Evolutionary conservation across 495 filamentous ascomycete species (phyloP).

Genomic region (Chaetomidium leptoderma): DNA sequence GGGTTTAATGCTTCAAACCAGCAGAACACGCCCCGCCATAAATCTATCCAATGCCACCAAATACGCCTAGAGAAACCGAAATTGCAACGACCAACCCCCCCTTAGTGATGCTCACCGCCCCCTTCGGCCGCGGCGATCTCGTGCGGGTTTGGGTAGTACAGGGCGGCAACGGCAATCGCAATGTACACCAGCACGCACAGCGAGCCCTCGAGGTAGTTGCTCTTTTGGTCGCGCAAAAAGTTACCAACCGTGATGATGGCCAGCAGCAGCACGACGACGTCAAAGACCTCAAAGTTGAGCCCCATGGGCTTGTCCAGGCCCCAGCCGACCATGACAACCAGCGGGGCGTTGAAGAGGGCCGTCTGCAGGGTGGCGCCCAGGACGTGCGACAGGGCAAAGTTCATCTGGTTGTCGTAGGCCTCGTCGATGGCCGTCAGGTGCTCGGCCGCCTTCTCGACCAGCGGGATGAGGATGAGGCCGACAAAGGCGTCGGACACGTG

Average conservation of each 20-base stretch:
- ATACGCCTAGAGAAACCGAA: background rate
- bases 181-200: constrained; percentile 69
- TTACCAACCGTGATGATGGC: constrained; percentile 83
- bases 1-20: background rate
- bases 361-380: constrained; percentile 88
- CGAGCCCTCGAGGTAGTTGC: constrained; percentile 74
- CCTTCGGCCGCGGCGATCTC: background rate
- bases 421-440: constrained; percentile 88
- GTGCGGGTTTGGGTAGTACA: constrained; percentile 56
- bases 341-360: constrained; percentile 79
- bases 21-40: background rate
- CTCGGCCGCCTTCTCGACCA: constrained; percentile 90
- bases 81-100: background rate
- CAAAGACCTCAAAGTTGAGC: constrained; percentile 84
- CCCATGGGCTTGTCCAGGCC: constrained; percentile 66
- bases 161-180: constrained; percentile 58
- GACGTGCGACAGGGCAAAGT: constrained; percentile 87
- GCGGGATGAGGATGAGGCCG: constrained; percentile 71
- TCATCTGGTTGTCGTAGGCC: constrained; percentile 82
- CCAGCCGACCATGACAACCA: constrained; percentile 84
- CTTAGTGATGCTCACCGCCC: constrained; percentile 12
- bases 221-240: constrained; percentile 73
- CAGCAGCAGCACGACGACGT: constrained; percentile 79
- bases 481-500: constrained; percentile 73
- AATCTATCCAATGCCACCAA: background rate